A percentile compares a stretch with the other conserved stretches of the same genome.
Evolutionary conservation across 805 yeast species (phyloP).

Genomic region (Cyberlindnera xylosilytica): DNA sequence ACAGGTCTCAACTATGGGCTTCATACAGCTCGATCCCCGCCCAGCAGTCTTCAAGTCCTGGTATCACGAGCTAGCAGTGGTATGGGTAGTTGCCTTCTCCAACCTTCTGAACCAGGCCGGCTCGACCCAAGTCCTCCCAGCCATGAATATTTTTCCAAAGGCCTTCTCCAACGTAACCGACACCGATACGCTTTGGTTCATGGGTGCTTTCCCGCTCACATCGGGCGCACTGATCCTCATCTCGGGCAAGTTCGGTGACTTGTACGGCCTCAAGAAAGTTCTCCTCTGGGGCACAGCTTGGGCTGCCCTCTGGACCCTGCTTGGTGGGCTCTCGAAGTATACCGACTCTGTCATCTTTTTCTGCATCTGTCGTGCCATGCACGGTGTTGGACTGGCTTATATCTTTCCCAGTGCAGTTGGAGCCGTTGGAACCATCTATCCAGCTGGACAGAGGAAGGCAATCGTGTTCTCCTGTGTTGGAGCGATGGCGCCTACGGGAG

Average conservation of each 20-base stretch:
- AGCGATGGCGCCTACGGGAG: conserved; percentile 61
- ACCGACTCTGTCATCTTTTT: conserved; percentile 47
- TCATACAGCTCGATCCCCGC: too few species aligned
- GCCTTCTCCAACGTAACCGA: conserved; percentile 30
- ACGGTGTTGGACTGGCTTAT: conserved; percentile 58
- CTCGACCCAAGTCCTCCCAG: conserved; percentile 34
- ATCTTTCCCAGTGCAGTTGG: conserved; percentile 60
- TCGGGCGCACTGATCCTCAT: conserved; percentile 70
- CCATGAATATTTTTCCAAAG: conserved; percentile 32
- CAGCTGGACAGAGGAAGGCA: conserved; percentile 47
- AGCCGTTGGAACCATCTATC: conserved; percentile 43
- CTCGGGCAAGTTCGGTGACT: conserved; percentile 70
- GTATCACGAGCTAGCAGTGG: conserved; percentile 27
- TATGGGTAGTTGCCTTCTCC: conserved; percentile 22
- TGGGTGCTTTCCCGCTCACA: conserved; percentile 68
- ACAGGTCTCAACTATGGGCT: too few species aligned
- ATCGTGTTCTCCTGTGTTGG: conserved; percentile 53
- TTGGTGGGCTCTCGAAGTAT: conserved; percentile 57
- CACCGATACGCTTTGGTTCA: conserved; percentile 52
- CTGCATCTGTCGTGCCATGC: conserved; percentile 52
- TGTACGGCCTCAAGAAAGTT: conserved; percentile 59
- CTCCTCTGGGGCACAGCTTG: conserved; percentile 54
- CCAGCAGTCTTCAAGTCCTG: conserved; percentile 6
- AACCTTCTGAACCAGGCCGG: conserved; percentile 43
- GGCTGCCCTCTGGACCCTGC: conserved; percentile 53